Percentiles rank a stretch among this genome's conserved stretches.
Evolutionary conservation across 768 basidiomycete genomes (phyloP).

Genomic region (Xanthoconium stramineum): DNA sequence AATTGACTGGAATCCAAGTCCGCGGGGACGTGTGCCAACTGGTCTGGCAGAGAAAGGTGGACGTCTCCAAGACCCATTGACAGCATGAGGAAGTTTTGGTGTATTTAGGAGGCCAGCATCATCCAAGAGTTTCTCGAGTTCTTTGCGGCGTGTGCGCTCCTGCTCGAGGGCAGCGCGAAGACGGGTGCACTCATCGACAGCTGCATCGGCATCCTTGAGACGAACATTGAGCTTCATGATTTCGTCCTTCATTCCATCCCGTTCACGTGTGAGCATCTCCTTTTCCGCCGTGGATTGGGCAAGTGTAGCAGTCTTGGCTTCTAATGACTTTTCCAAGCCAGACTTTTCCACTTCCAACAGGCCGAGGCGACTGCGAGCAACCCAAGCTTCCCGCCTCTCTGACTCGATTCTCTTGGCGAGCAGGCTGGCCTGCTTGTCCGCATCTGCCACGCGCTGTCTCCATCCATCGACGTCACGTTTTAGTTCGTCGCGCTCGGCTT

Average conservation of each 20-base stretch:
- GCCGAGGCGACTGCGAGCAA: conserved; percentile 70
- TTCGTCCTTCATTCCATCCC: conserved; percentile 29
- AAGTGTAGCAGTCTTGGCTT: conserved; percentile 31
- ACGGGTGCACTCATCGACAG: conserved; percentile 26
- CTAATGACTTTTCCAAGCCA: conserved; percentile 49
- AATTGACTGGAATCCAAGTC: conserved; percentile 53
- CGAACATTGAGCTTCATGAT: conserved; percentile 29
- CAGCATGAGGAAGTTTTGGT: conserved; percentile 33
- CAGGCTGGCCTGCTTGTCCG: conserved; percentile 66
- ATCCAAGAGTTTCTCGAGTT: conserved; percentile 55
- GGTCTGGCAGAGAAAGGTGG: conserved; percentile 21
- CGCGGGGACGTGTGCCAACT: conserved; percentile 37
- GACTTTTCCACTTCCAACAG: conserved; percentile 66
- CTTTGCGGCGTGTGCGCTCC: conserved; percentile 40
- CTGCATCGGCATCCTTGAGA: conserved; percentile 26
- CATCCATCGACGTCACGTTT: conserved; percentile 87
- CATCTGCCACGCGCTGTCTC: conserved; percentile 70
- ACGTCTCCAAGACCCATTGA: conserved; percentile 14
- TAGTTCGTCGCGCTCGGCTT: conserved; percentile 86
- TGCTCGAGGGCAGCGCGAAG: conserved; percentile 34
- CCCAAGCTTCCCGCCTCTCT: conserved; percentile 82
- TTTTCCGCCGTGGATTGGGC: conserved; percentile 30
- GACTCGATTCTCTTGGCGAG: conserved; percentile 68
- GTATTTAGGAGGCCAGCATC: conserved; percentile 42
- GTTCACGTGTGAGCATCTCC: conserved; percentile 23